Percentiles rank a stretch among this genome's conserved stretches.
Evolutionary conservation across 2,329 filamentous ascomycete species (phyloP).

Genomic region (Hansfordia pulvinata): DNA sequence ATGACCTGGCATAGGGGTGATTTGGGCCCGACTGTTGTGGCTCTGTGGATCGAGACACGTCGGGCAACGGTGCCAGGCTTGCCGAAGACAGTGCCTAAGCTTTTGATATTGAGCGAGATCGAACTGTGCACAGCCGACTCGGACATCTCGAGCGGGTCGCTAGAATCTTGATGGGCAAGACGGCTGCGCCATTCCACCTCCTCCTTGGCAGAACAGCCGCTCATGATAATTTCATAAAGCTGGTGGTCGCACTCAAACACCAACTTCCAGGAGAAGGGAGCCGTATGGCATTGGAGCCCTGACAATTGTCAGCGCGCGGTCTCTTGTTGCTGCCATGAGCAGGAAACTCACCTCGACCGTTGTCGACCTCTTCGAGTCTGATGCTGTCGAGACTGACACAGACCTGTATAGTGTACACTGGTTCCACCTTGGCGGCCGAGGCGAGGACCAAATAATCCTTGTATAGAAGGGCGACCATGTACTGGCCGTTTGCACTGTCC

Average conservation of each 20-base stretch:
- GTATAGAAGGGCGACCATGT: conserved; percentile 80
- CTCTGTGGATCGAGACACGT: conserved; percentile 65
- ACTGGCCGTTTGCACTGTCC: conserved; percentile 56
- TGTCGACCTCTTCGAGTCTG: conserved; percentile 59
- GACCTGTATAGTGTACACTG: conserved; percentile 59
- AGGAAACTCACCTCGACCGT: conserved; percentile 48
- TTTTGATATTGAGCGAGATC: conserved; percentile 57
- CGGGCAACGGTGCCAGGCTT: conserved; percentile 54
- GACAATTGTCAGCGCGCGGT: conserved; percentile 7
- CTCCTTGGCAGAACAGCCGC: conserved; percentile 70
- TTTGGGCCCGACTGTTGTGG: conserved; percentile 59
- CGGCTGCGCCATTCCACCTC: conserved; percentile 66
- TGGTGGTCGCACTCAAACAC: conserved; percentile 67
- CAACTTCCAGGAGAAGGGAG: conserved; percentile 83
- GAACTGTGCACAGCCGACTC: conserved; percentile 42
- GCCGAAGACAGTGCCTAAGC: conserved; percentile 62
- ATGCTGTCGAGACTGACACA: conserved; percentile 56
- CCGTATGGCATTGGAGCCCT: conserved; percentile 81
- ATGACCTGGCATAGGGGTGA: conserved; percentile 62
- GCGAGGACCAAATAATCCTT: conserved; percentile 68
- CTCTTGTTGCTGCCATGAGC: conserved; percentile 6
- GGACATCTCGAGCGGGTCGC: conserved; percentile 31
- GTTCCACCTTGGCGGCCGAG: conserved; percentile 46
- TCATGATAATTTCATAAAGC: conserved; percentile 75
- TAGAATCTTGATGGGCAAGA: conserved; percentile 38